Evolutionary conservation across 169 alveolate genomes (phyloP).

Genomic region (Plasmodium coatneyi): DNA sequence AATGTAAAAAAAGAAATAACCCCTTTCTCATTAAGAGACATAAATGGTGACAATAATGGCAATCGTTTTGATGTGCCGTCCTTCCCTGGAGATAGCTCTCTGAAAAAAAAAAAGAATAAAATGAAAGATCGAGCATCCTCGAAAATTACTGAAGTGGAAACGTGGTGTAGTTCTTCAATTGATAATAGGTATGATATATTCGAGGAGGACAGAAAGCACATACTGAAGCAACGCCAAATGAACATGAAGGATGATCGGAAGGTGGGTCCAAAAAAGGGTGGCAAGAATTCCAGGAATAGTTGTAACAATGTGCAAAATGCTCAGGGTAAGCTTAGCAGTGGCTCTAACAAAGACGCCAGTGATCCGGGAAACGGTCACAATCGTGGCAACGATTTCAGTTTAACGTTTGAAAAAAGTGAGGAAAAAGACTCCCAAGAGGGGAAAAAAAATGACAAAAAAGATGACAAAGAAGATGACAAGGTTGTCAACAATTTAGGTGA

Average conservation of each 20-base stretch:
- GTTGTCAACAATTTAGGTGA: neutral
- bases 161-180: slow-evolving; percentile 68
- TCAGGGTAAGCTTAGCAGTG: neutral
- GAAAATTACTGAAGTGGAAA: slow-evolving; percentile 42
- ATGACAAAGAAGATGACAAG: neutral
- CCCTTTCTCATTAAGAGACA: neutral
- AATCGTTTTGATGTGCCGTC: neutral
- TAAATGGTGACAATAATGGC: neutral
- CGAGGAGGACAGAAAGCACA: slow-evolving; percentile 35
- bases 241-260: neutral
- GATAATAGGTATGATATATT: slow-evolving; percentile 48
- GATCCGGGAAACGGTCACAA: neutral
- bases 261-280: neutral
- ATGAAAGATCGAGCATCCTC: slow-evolving; percentile 11
- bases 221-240: slow-evolving; percentile 19
- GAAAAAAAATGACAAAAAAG: neutral
- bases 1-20: neutral
- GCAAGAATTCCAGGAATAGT: neutral
- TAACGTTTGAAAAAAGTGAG: neutral
- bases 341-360: neutral
- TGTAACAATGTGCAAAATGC: neutral
- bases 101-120: slow-evolving; percentile 20
- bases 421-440: neutral
- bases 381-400: neutral
- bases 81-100: neutral